phyloP scores from a whole-genome alignment of 257 asterid species.

The Ilex aquifolium region DNA sequence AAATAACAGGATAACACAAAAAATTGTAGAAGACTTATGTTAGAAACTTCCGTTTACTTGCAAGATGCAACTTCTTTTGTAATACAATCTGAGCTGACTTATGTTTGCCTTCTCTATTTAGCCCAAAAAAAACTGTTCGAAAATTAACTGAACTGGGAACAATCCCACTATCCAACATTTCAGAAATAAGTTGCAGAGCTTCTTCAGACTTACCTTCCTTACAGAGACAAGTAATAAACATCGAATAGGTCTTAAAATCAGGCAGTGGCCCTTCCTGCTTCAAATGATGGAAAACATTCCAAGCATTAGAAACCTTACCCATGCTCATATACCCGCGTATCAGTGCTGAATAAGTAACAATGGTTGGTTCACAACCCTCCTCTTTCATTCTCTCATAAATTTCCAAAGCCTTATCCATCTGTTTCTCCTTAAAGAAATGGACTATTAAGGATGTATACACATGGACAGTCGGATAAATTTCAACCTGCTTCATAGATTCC shows the following conservation, averaged over 20 bases:
- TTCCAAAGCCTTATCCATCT: conserved; percentile 41
- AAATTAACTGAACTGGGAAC: conserved; percentile 72
- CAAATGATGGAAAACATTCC: conserved; percentile 44
- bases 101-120: conserved; percentile 79
- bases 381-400: conserved; percentile 59
- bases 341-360: conserved; percentile 69
- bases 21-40: not conserved
- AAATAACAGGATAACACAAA: too few species aligned
- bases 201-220: conserved; percentile 64
- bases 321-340: conserved; percentile 64
- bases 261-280: conserved; percentile 57
- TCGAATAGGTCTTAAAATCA: conserved; percentile 76
- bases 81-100: conserved; percentile 46
- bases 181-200: conserved; percentile 49
- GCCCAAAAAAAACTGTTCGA: conserved; percentile 51
- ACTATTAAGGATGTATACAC: conserved; percentile 63
- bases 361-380: conserved; percentile 49
- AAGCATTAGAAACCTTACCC: conserved; percentile 54
- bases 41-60: conserved; percentile 42
- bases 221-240: conserved; percentile 68
- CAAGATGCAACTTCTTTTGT: conserved; percentile 51
- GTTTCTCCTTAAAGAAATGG: conserved; percentile 53
- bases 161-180: conserved; percentile 61
- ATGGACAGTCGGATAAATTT: conserved; percentile 62
- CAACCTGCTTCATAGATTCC: conserved; percentile 47